Evolutionary conservation across 139 green algal genomes (phyloP).

Genomic region (Tetratostichococcus sp.): DNA sequence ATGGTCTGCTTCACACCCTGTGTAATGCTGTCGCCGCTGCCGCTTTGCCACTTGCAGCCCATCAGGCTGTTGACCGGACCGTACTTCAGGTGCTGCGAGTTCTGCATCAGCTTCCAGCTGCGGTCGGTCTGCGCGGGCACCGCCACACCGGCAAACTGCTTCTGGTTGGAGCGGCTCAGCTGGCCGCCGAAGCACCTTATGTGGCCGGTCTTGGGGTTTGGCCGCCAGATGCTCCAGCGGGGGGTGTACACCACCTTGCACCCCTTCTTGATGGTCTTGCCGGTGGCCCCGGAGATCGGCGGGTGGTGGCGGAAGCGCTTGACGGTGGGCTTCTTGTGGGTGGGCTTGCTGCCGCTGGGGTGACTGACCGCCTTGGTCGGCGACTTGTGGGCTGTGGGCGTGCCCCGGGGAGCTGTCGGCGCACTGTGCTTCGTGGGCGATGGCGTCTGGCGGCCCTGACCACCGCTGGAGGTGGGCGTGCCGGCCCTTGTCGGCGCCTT

Average conservation of each 20-base stretch:
- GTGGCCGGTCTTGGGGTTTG: neutral
- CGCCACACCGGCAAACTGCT: neutral
- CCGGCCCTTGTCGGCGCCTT: too few relatives aligned
- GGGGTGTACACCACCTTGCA: neutral
- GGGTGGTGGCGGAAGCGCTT: neutral
- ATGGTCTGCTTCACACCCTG: neutral
- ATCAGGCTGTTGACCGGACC: neutral
- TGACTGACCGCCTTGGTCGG: neutral
- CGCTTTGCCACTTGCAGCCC: neutral
- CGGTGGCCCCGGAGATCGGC: neutral
- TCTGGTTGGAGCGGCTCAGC: neutral
- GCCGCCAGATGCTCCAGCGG: neutral
- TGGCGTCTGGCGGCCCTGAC: too few relatives aligned
- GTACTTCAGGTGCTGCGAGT: neutral
- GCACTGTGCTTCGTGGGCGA: too few relatives aligned
- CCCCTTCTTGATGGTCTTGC: neutral
- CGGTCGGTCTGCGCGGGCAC: neutral
- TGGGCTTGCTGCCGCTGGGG: neutral
- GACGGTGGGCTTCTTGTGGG: neutral
- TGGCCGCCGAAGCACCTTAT: neutral
- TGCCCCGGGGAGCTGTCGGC: too few relatives aligned
- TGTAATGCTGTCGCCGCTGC: neutral
- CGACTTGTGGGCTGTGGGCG: too few relatives aligned
- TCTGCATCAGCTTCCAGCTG: neutral
- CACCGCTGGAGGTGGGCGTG: too few relatives aligned